phyloP scores from a whole-genome alignment of 1,284 basidiomycete genomes.

The Boletus smithii region DNA sequence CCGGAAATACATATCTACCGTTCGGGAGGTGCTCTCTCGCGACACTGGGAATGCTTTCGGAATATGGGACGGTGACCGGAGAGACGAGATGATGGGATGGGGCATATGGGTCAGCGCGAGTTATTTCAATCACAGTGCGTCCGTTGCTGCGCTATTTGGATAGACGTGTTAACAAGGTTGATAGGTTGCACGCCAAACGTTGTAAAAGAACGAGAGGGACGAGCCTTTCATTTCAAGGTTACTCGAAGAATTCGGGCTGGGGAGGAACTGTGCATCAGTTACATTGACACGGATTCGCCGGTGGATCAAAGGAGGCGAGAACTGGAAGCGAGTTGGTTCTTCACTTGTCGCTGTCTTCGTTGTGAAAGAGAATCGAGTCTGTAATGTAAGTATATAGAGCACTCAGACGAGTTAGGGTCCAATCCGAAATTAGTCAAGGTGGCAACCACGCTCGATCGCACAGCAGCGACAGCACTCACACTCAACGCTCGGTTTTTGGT shows the following conservation, averaged over 20 bases:
- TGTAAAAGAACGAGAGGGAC: conserved; percentile 47
- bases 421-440: not conserved
- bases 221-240: conserved; percentile 49
- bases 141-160: not conserved
- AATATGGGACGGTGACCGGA: conserved; percentile 48
- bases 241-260: conserved; percentile 42
- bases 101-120: conserved; percentile 56
- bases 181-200: conserved; percentile 60
- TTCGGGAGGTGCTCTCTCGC: conserved; percentile 52
- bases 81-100: conserved; percentile 64
- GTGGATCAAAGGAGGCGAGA: conserved; percentile 38
- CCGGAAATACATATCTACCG: conserved; percentile 38
- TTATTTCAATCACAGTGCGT: conserved; percentile 65
- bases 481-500: conserved; percentile 1
- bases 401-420: too few species aligned
- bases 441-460: conserved; percentile 18
- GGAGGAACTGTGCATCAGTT: conserved; percentile 59
- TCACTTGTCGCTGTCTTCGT: conserved; percentile 46
- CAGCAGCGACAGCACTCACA: conserved; percentile 11
- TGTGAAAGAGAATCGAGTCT: conserved; percentile 23
- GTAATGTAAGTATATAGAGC: too few species aligned
- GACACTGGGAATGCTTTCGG: conserved; percentile 67
- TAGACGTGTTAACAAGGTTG: not conserved
- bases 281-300: conserved; percentile 44
- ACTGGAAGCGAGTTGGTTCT: conserved; percentile 50